Base-by-base conservation (phyloP, 2,329 filamentous ascomycete genomes). In the Ophiostoma australiae region DNA sequence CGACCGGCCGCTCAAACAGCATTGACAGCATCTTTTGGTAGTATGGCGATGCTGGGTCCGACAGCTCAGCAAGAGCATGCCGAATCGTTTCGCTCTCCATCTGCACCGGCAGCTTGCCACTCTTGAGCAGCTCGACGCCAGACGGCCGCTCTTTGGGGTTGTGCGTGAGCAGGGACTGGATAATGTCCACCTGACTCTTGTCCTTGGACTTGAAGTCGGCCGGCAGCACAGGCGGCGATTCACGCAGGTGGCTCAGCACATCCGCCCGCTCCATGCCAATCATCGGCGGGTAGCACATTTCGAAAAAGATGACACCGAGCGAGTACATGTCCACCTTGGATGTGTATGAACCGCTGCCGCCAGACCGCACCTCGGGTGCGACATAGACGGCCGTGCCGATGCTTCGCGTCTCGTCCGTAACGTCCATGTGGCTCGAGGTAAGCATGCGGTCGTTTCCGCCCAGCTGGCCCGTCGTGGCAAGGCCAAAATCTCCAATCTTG, bases 261-360 rank as follows among this genome's bases (percentile, higher is more conserved):
- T 84, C 80, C 1, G 86, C 86, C 73, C 88, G 85, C 75, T 90
- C 85, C 87, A 90, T 90, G 4, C 87, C 88, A 13, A 83, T 75
- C 77, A 89, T 83, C 0, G 87, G 84, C 44, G 83, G 80, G 74
- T 89, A 94, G 77, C 91, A 96, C 95, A 99, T 99, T 80, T 99
- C 95, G 75, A 97, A 98, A 81, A 99, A 97, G 71, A 99, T 98
- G 74, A 99, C 91, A 0, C 95, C 95, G 61, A 99, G 84, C 0
- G 94, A 97, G 78, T 95, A 99, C 94, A 99, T 98, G 0, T 99
- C 95, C 0, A 98, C 94, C 79, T 97, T 98, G 71, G 92, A 90
- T 72, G 92, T 96, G 78, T 98, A 98, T 73, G 89, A 89, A 3
- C 90, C 91, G 41, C 86, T 86, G 6, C 89, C 89, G 6, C 86